Conservation (phyloP, 2,329 filamentous ascomycete genomes). For the Diplocarpon mali region DNA sequence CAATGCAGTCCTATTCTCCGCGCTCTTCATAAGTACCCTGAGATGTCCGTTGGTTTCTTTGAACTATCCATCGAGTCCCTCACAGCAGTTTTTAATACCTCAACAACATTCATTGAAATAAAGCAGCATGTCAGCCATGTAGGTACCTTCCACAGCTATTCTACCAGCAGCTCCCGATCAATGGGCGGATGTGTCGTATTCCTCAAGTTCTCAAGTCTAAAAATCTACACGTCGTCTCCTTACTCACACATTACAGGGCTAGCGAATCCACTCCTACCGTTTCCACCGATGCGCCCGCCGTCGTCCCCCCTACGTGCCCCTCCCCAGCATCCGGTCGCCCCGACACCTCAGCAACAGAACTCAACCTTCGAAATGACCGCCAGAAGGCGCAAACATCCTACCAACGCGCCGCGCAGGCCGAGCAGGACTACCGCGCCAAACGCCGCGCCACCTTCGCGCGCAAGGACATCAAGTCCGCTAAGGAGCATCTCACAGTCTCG, state of each 20-base stretch:
- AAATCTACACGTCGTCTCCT: too few species aligned
- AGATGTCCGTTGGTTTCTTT: neutral
- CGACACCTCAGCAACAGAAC: constrained; percentile 12
- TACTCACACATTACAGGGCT: too few species aligned
- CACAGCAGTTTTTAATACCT: neutral
- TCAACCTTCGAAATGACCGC: constrained; percentile 16
- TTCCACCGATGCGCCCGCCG: neutral
- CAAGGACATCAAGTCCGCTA: constrained; percentile 14
- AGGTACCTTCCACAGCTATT: too few species aligned
- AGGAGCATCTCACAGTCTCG: constrained; percentile 14
- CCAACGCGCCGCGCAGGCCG: constrained; percentile 17
- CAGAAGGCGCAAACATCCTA: constrained; percentile 17
- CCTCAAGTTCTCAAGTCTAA: too few species aligned
- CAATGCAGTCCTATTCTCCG: neutral
- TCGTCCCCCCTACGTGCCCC: neutral
- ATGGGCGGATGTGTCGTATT: too few species aligned
- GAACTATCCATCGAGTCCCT: neutral
- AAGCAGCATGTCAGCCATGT: too few species aligned
- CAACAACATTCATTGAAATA: too few species aligned
- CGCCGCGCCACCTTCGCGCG: constrained; percentile 15
- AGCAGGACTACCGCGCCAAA: constrained; percentile 19
- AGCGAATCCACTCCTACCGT: neutral
- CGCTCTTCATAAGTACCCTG: neutral
- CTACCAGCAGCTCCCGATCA: too few species aligned
- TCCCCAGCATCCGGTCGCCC: constrained; percentile 1